Evolutionary conservation across 1,284 basidiomycete genomes (phyloP), one percentile per base, ranked within the genome.

Genomic region (Rhodofomes roseus): DNA sequence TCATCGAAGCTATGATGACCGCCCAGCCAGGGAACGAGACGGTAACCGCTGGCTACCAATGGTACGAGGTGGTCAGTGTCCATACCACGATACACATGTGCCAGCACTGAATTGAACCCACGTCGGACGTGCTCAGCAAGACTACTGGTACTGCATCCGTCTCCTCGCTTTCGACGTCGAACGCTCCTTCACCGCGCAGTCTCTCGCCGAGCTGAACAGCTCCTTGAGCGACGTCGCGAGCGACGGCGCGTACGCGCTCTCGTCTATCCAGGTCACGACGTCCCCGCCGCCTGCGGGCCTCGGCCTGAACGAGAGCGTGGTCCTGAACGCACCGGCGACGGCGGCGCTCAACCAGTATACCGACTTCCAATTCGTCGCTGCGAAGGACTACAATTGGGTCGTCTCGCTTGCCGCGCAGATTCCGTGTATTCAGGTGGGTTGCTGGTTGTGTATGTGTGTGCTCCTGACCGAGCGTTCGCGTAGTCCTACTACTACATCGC

Each of bases 401-500:
- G 50, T 52, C 50, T n/a, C 50, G 50, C 31, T 52, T 6, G 50
- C 50, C 8, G 50, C 50, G 20, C 29, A 31, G 50, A 52, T 52
- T 25, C 50, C 50, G n/a, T 52, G 50, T n/a, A 34, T 52, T n/a
- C 50, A 52, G 50, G 50, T 52, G 50, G 20, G 50, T 52, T 8
- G 4, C 34, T 23, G 9, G n/a, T 22, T 31, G 46, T 11, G n/a
- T 9, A 8, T 34, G 50, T 14, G 36, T 18, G 16, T 46, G 43
- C 20, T 18, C 9, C 16, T 34, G n/a, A 20, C 8, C 20, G 50
- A 14, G 5, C 34, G 16, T 31, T 39, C 37, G 16, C 16, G 31
- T 20, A 52, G 50, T 52, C 50, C 3, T 52, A 52, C 20, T 52
- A 52, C n/a, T 52, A 52, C 27, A 52, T 52, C 50, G 50, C 50